These are phyloP conservation scores for Trametes cingulata DNA, from an alignment of 768 basidiomycete species.

Conservation along the genomic window DNA sequence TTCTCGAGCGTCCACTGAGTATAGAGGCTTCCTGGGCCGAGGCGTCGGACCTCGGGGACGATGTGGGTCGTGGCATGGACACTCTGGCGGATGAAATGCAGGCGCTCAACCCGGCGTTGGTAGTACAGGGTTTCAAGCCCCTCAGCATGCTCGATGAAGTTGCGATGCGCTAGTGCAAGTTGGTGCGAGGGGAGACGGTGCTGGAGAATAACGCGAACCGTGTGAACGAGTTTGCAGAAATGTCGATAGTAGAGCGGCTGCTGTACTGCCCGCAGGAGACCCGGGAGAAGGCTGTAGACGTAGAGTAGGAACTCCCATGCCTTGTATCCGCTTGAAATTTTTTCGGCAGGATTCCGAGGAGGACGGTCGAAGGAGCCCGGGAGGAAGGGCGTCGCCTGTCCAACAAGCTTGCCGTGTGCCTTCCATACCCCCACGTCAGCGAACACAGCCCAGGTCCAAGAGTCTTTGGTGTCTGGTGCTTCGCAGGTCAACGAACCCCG, in stretches of 20 bases:
- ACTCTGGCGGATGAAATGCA: slow-evolving; percentile 39
- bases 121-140: slow-evolving; percentile 41
- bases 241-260: slow-evolving; percentile 28
- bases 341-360: slow-evolving; percentile 41
- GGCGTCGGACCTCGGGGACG: slow-evolving; percentile 24
- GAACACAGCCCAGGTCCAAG: slow-evolving; percentile 36
- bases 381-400: slow-evolving; percentile 32
- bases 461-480: slow-evolving; percentile 21
- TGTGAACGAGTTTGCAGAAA: slow-evolving; percentile 31
- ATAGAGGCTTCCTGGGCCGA: slow-evolving; percentile 17
- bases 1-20: slow-evolving; percentile 31
- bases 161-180: slow-evolving; percentile 26
- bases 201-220: slow-evolving; percentile 27
- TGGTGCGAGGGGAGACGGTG: slow-evolving; percentile 8
- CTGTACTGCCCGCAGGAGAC: slow-evolving; percentile 28
- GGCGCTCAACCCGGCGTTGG: slow-evolving; percentile 23
- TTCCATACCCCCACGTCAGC: slow-evolving; percentile 32
- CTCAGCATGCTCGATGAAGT: slow-evolving; percentile 29
- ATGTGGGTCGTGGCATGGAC: slow-evolving; percentile 36
- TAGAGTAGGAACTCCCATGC: slow-evolving; percentile 31
- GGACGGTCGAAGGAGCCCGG: slow-evolving; percentile 42
- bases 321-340: slow-evolving; percentile 37
- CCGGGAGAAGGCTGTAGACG: slow-evolving; percentile 28
- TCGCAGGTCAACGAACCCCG: slow-evolving; percentile 29
- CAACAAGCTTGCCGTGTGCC: slow-evolving; percentile 37